phyloP scores from a whole-genome alignment of 1,284 basidiomycete species.

The Ustilago esculenta region DNA sequence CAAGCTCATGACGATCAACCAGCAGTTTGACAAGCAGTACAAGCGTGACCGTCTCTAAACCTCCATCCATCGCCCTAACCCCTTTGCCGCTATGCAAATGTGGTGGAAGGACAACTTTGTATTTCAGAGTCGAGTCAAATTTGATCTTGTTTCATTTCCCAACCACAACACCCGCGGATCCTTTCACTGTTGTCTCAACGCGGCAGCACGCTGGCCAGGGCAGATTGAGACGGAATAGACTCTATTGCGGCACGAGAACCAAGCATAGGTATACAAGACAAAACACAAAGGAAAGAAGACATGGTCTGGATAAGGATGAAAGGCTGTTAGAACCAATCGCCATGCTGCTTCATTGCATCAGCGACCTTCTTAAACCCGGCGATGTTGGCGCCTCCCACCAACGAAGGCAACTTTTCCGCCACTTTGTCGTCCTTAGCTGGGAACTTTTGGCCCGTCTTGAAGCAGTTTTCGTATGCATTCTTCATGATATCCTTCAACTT shows the following conservation, averaged over 20 bases:
- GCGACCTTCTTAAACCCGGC: constrained; percentile 73
- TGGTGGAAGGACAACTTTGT: not conserved
- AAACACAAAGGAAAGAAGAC: no score
- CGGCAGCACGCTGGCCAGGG: no score
- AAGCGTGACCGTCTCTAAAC: constrained; percentile 60
- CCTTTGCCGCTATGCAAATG: not conserved
- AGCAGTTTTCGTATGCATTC: constrained; percentile 75
- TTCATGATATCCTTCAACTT: constrained; percentile 82
- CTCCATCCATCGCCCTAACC: no score
- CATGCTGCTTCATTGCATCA: constrained; percentile 58
- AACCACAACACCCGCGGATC: no score
- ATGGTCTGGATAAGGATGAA: no score
- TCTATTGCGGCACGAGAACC: no score
- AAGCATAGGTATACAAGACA: no score
- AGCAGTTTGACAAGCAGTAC: constrained; percentile 58
- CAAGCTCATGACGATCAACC: constrained; percentile 61
- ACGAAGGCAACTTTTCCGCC: constrained; percentile 69
- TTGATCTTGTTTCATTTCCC: no score
- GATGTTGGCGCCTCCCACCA: constrained; percentile 79
- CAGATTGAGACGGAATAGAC: no score
- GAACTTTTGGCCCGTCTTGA: constrained; percentile 74
- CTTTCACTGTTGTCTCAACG: no score
- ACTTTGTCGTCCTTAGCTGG: constrained; percentile 70
- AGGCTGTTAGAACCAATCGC: constrained; percentile 57
- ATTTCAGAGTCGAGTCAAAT: no score